Evolutionary conservation across 2,329 filamentous ascomycete genomes (phyloP).

Genomic region (Hyphodiscus sp.): DNA sequence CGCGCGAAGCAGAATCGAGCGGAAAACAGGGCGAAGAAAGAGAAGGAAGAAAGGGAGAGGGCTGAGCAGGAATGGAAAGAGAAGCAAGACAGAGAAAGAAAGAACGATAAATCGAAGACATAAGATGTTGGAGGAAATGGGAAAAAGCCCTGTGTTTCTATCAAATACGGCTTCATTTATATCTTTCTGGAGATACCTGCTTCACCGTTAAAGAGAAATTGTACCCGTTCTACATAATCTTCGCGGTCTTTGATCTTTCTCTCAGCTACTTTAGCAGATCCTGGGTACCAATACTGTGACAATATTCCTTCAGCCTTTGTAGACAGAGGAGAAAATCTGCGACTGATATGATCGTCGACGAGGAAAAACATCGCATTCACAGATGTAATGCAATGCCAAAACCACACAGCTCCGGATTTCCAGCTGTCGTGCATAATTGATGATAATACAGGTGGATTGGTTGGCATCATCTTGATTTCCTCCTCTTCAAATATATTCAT

Average conservation of each 20-base stretch:
- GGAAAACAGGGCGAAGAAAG: no score
- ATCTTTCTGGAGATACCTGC: no score
- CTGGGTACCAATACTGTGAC: constrained; percentile 18
- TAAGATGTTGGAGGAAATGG: no score
- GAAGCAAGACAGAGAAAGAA: no score
- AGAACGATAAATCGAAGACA: no score
- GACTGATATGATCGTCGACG: constrained; percentile 23
- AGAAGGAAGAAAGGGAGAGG: no score
- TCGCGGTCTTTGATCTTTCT: constrained; percentile 14
- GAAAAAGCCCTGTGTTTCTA: no score
- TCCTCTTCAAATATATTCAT: constrained; percentile 22
- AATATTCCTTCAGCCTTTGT: constrained; percentile 17
- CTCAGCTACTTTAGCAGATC: constrained; percentile 16
- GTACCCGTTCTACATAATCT: no score
- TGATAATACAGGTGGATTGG: constrained; percentile 14
- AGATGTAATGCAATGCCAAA: constrained; percentile 26
- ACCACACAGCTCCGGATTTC: constrained; percentile 27
- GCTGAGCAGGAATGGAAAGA: no score
- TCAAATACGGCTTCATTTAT: no score
- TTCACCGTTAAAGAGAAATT: no score
- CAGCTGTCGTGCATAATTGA: constrained; percentile 22
- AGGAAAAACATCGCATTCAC: constrained; percentile 23
- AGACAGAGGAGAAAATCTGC: constrained; percentile 19
- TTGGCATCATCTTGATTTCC: constrained; percentile 12
- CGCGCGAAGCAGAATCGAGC: no score